These are phyloP conservation scores for Parsonsia alboflavescens DNA, from an alignment of 257 asterid genomes.

Conservation along the genomic window DNA sequence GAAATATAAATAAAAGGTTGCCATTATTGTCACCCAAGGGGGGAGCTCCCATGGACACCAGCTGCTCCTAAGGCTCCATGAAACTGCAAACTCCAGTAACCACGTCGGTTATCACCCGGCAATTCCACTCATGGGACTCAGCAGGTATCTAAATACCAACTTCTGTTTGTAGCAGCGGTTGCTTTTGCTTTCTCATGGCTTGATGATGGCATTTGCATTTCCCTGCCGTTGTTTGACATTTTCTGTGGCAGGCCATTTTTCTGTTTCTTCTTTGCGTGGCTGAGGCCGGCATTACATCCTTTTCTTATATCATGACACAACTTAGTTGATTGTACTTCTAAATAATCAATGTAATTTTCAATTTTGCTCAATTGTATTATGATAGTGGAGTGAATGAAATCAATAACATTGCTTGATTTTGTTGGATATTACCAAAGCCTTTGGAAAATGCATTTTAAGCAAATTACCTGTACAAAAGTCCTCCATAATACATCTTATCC, in stretches of 20 bases:
- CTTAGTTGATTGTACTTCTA: too few species aligned
- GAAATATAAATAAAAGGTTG: slow-evolving; percentile 13
- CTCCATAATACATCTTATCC: too few species aligned
- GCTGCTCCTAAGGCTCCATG: slow-evolving; percentile 2
- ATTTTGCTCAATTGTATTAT: too few species aligned
- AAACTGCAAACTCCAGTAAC: background rate
- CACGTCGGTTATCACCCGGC: background rate
- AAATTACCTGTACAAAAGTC: too few species aligned
- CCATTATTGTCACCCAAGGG: slow-evolving; percentile 5
- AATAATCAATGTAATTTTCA: background rate
- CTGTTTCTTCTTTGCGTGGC: too few species aligned
- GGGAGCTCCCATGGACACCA: slow-evolving; percentile 17
- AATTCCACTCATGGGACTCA: background rate
- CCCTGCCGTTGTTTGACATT: background rate
- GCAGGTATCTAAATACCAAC: background rate
- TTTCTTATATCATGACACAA: background rate
- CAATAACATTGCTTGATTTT: background rate
- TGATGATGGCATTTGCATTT: background rate
- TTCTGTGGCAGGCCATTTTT: background rate
- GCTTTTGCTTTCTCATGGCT: slow-evolving; percentile 3
- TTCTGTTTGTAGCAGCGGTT: background rate
- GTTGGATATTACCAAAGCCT: too few species aligned
- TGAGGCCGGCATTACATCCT: too few species aligned
- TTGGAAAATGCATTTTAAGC: too few species aligned
- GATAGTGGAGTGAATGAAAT: too few species aligned